Percentiles rank a stretch among this genome's conserved stretches.
Conservation (phyloP, 2,329 filamentous ascomycete genomes). For the Alternaria triticina region DNA sequence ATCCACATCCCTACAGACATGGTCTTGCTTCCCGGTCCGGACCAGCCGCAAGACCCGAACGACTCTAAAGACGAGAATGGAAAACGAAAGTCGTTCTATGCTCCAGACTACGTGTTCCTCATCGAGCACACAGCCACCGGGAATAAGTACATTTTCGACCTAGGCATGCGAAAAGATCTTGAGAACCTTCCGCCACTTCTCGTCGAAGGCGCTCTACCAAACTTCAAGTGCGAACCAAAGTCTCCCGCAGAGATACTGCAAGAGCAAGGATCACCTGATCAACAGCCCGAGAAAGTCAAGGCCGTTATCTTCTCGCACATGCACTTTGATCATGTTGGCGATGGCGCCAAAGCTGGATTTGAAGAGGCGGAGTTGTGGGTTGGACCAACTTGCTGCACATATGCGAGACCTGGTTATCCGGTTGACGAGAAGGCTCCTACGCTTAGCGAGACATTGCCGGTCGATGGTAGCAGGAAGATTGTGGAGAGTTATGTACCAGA, state of each 20-base stretch:
- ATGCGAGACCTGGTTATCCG: constrained; percentile 41
- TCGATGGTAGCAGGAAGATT: constrained; percentile 53
- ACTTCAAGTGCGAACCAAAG: constrained; percentile 45
- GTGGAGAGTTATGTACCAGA: constrained; percentile 37
- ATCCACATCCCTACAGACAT: constrained; percentile 56
- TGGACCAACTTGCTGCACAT: constrained; percentile 43
- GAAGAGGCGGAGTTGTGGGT: constrained; percentile 48
- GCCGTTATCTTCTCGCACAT: constrained; percentile 50
- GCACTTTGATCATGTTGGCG: constrained; percentile 52
- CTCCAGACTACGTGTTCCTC: constrained; percentile 42
- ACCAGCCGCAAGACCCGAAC: constrained; percentile 50
- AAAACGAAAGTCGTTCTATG: constrained; percentile 25
- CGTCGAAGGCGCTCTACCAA: constrained; percentile 50
- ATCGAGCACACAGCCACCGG: constrained; percentile 36
- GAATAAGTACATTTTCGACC: constrained; percentile 59
- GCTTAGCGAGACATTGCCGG: constrained; percentile 53
- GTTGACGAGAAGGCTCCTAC: constrained; percentile 26
- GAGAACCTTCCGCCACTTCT: constrained; percentile 49
- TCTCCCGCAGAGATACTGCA: constrained; percentile 36
- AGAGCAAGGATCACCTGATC: constrained; percentile 33
- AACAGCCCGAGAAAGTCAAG: constrained; percentile 49
- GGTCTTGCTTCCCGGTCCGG: constrained; percentile 54
- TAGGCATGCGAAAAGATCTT: constrained; percentile 59
- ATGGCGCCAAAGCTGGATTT: constrained; percentile 47
- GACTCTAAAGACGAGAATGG: constrained; percentile 41